phyloP scores from a whole-genome alignment of 768 basidiomycete genomes.

The Serendipita vermifera region DNA sequence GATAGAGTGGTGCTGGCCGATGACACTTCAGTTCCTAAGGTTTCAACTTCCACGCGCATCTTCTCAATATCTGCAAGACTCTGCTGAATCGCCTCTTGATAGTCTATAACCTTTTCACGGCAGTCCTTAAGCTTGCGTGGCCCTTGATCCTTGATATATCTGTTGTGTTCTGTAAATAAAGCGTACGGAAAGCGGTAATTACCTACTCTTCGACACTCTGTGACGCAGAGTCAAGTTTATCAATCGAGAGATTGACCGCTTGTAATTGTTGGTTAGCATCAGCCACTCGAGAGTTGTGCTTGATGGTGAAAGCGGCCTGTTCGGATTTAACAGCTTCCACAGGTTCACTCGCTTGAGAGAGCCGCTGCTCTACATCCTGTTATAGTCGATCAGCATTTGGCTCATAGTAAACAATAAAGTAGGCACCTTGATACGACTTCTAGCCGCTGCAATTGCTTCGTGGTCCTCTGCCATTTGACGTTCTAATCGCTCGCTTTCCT shows the following conservation, averaged over 20 bases:
- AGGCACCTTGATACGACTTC: slow-evolving; percentile 38
- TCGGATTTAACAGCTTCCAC: not conserved
- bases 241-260: slow-evolving; percentile 11
- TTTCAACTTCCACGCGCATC: slow-evolving; percentile 38
- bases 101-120: slow-evolving; percentile 37
- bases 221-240: slow-evolving; percentile 27
- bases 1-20: slow-evolving; percentile 46
- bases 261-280: slow-evolving; percentile 6
- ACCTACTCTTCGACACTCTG: slow-evolving; percentile 53
- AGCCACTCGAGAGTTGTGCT: slow-evolving; percentile 6
- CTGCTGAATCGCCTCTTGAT: slow-evolving; percentile 29
- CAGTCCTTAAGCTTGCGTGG: slow-evolving; percentile 48
- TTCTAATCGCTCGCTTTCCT: slow-evolving; percentile 45
- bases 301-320: not conserved
- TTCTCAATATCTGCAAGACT: slow-evolving; percentile 33
- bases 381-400: not conserved
- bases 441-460: slow-evolving; percentile 37
- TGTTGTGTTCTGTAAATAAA: slow-evolving; percentile 22
- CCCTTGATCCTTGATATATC: slow-evolving; percentile 62
- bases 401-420: not conserved
- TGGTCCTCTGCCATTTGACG: slow-evolving; percentile 45
- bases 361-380: slow-evolving; percentile 35
- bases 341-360: slow-evolving; percentile 1
- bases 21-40: slow-evolving; percentile 55
- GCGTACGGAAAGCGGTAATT: not conserved